phyloP scores from a whole-genome alignment of 768 basidiomycete genomes.

The Russula virescens region DNA sequence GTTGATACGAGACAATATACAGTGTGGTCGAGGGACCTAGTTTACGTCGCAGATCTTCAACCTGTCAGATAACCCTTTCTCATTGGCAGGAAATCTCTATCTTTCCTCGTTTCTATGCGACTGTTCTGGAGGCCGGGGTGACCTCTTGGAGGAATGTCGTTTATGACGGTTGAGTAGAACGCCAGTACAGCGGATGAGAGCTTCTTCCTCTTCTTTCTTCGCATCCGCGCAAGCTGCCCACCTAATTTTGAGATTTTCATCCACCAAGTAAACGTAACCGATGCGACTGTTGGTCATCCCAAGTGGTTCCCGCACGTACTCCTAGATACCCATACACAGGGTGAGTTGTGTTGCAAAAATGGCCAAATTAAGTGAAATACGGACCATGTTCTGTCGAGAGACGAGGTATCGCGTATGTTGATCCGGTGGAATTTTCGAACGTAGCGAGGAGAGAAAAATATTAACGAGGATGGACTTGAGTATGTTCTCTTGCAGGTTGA shows the following conservation, averaged over 20 bases:
- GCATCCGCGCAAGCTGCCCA: conserved; percentile 94
- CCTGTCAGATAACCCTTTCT: background rate
- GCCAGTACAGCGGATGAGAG: conserved; percentile 61
- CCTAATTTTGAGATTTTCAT: conserved; percentile 75
- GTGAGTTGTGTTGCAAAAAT: background rate
- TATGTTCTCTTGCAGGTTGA: conserved; percentile 92
- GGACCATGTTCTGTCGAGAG: conserved; percentile 76
- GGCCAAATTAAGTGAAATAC: conserved; percentile 19
- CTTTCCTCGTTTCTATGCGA: background rate
- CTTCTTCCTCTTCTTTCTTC: conserved; percentile 60
- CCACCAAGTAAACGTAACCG: conserved; percentile 89
- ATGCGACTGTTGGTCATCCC: conserved; percentile 87
- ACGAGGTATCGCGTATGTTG: conserved; percentile 71
- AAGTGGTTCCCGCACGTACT: conserved; percentile 73
- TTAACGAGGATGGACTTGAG: conserved; percentile 88
- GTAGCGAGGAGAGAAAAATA: conserved; percentile 73
- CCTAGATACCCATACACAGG: conserved; percentile 1
- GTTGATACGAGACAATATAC: background rate
- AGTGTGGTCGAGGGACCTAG: background rate
- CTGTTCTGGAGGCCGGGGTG: background rate
- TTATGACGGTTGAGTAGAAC: conserved; percentile 60
- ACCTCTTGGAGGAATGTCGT: conserved; percentile 19
- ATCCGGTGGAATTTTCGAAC: conserved; percentile 54
- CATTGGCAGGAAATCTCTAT: background rate
- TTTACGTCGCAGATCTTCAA: background rate